Evolutionary conservation across 179 eudicot species (phyloP).

Genomic region (Silene coronaria): DNA sequence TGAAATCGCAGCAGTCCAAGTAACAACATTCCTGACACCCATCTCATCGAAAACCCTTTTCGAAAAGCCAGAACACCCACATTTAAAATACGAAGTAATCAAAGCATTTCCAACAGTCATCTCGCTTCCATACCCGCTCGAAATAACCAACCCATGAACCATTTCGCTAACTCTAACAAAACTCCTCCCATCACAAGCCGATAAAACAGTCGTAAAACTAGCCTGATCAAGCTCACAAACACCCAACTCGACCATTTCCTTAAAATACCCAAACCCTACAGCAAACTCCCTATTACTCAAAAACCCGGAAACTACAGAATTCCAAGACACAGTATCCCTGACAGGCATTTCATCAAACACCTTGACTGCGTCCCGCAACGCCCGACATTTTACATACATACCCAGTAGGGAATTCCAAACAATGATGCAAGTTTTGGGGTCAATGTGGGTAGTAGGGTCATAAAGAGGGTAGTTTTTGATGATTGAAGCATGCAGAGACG

Average conservation of each 20-base stretch:
- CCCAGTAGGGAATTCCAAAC: constrained; percentile 60
- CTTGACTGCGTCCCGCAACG: constrained; percentile 42
- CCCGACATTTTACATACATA: constrained; percentile 50
- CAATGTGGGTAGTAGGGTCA: constrained; percentile 21
- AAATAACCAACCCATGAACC: constrained; percentile 57
- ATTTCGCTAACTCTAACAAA: constrained; percentile 28
- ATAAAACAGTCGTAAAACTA: constrained; percentile 62
- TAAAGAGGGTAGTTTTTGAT: constrained; percentile 38
- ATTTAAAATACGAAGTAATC: constrained; percentile 57
- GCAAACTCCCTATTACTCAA: constrained; percentile 35
- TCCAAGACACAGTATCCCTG: constrained; percentile 78
- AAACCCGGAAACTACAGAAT: constrained; percentile 53
- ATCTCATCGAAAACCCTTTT: constrained; percentile 57
- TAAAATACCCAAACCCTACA: constrained; percentile 54
- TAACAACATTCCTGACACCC: constrained; percentile 59
- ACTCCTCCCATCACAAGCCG: constrained; percentile 39
- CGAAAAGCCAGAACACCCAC: constrained; percentile 39
- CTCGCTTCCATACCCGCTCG: constrained; percentile 52
- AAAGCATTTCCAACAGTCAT: constrained; percentile 65
- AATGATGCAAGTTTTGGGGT: constrained; percentile 22
- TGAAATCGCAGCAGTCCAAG: constrained; percentile 87
- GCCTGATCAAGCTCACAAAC: constrained; percentile 54
- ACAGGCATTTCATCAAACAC: constrained; percentile 76
- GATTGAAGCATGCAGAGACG: constrained; percentile 62
- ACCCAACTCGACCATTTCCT: constrained; percentile 36